phyloP scores from a whole-genome alignment of 1,139 yeast species.

The Yamadazyma sp. region DNA sequence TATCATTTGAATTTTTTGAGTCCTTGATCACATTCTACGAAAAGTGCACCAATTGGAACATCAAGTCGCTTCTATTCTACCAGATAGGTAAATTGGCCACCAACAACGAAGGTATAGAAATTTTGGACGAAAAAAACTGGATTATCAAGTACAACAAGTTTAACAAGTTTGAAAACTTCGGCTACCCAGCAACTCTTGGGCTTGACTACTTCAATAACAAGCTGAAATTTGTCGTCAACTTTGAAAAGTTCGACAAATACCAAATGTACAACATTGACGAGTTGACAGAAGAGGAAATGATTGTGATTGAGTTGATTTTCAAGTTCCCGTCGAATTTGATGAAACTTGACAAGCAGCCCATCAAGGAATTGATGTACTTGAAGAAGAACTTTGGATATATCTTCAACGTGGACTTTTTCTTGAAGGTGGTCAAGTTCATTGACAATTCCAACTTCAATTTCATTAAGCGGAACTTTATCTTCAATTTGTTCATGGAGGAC shows the following conservation, averaged over 20 bases:
- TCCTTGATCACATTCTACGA: slow-evolving; percentile 49
- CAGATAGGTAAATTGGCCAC: slow-evolving; percentile 73
- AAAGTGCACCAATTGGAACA: slow-evolving; percentile 56
- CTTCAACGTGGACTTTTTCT: slow-evolving; percentile 58
- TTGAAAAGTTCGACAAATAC: slow-evolving; percentile 6
- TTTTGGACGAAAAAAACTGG: slow-evolving; percentile 86
- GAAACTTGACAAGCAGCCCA: slow-evolving; percentile 66
- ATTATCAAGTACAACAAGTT: slow-evolving; percentile 54
- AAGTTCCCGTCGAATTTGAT: slow-evolving; percentile 64
- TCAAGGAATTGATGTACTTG: slow-evolving; percentile 57
- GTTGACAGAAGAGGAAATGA: slow-evolving; percentile 12
- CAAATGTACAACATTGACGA: slow-evolving; percentile 12
- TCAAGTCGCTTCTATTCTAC: slow-evolving; percentile 76
- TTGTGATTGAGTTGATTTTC: slow-evolving; percentile 49
- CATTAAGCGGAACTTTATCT: slow-evolving; percentile 62
- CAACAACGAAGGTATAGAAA: slow-evolving; percentile 79
- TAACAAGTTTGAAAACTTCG: slow-evolving; percentile 25
- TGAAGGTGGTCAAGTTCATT: slow-evolving; percentile 59
- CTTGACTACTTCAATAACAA: slow-evolving; percentile 8
- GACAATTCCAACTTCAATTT: slow-evolving; percentile 68
- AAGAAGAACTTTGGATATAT: slow-evolving; percentile 53
- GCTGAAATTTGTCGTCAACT: slow-evolving; percentile 3
- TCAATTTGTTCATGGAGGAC: slow-evolving; percentile 62
- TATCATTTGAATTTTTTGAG: slow-evolving; percentile 41
- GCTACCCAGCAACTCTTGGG: slow-evolving; percentile 9